A percentile compares a stretch with the other conserved stretches of the same genome.
Evolutionary conservation across 2,329 filamentous ascomycete species (phyloP).

Genomic region (Colletotrichum nymphaeae): DNA sequence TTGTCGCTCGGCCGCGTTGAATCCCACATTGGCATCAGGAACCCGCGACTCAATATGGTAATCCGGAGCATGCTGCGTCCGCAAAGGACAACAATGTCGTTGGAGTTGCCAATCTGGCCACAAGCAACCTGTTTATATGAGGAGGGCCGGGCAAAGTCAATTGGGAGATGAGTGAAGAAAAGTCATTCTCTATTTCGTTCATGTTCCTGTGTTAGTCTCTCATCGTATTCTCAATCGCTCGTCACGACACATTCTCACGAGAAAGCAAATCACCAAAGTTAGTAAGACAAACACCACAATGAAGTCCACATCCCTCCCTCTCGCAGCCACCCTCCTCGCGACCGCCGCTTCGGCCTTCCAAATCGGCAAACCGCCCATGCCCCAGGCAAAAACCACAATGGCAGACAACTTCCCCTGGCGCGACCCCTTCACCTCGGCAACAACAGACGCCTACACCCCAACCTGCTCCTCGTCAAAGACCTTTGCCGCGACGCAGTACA

Average conservation of each 20-base stretch:
- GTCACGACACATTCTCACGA: neutral
- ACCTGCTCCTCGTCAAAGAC: conserved; percentile 48
- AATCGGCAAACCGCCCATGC: conserved; percentile 39
- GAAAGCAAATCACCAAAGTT: neutral
- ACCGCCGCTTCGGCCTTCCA: conserved; percentile 42
- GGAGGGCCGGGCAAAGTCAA: neutral
- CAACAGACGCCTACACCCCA: conserved; percentile 44
- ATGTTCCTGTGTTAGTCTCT: neutral
- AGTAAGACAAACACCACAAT: neutral
- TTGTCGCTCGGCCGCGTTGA: conserved; percentile 3
- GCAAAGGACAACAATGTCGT: conserved; percentile 46
- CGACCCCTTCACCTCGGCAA: conserved; percentile 49
- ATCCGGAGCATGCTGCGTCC: conserved; percentile 43
- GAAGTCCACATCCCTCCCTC: neutral
- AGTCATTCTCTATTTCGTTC: neutral
- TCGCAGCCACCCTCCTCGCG: conserved; percentile 27
- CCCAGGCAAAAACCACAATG: conserved; percentile 46
- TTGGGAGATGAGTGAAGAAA: neutral
- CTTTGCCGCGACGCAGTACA: conserved; percentile 54
- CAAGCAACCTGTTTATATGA: conserved; percentile 22
- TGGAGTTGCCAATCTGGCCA: conserved; percentile 20
- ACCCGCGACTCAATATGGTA: conserved; percentile 38
- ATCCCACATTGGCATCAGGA: conserved; percentile 1
- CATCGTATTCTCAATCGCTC: neutral
- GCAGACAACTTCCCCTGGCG: conserved; percentile 54